Conservation (phyloP, 345 rosid genomes). For the Lepidium aucheri region DNA sequence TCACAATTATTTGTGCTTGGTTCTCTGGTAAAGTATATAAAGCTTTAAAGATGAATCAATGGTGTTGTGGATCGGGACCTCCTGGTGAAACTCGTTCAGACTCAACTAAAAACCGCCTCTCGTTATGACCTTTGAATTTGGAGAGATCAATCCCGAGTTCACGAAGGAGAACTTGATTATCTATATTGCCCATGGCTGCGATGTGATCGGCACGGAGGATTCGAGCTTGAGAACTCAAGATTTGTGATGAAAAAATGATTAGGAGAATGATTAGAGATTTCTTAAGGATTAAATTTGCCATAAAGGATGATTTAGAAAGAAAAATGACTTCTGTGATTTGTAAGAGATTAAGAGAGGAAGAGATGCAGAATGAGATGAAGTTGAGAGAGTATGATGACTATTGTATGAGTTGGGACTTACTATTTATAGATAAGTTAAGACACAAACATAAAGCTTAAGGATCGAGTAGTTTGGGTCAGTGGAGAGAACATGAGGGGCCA, state of each 20-base stretch:
- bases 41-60: background rate
- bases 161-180: constrained; percentile 21
- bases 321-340: background rate
- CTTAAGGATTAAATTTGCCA: constrained; percentile 22
- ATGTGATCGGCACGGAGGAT: constrained; percentile 16
- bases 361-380: background rate
- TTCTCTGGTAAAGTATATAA: background rate
- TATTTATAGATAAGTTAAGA: constrained; percentile 23
- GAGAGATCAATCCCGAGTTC: constrained; percentile 29
- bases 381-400: constrained; percentile 12
- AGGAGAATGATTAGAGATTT: constrained; percentile 18
- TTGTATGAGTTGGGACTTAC: background rate
- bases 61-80: constrained; percentile 31
- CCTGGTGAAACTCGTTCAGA: constrained; percentile 31
- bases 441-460: background rate
- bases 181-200: background rate
- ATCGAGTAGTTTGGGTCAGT: constrained; percentile 12
- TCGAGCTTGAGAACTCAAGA: constrained; percentile 19
- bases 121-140: constrained; percentile 15
- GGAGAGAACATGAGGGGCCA: constrained; percentile 25
- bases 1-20: constrained; percentile 13
- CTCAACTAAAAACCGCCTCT: constrained; percentile 13
- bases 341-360: background rate
- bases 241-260: constrained; percentile 12
- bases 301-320: background rate